Evolutionary conservation across 106 monocot genomes (phyloP).

Genomic region (Dioscorea dumetorum): DNA sequence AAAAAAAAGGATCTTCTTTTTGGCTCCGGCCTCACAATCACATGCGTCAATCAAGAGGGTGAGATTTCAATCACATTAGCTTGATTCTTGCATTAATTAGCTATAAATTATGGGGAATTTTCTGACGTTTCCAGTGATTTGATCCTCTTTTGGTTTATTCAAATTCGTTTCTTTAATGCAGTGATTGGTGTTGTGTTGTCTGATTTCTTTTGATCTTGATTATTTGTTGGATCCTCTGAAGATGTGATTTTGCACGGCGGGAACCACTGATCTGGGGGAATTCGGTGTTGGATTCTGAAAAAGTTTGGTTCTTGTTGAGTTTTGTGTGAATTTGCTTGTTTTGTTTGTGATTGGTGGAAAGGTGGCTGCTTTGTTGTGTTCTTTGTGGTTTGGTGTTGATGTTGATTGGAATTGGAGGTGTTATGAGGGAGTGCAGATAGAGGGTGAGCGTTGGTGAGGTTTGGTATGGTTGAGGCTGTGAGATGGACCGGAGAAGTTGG

Average conservation of each 20-base stretch:
- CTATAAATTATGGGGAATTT: not conserved
- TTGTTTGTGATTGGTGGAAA: not conserved
- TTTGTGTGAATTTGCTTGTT: not conserved
- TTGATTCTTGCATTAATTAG: not conserved
- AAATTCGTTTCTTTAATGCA: not conserved
- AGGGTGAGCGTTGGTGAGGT: not conserved
- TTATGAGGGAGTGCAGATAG: too few relatives aligned
- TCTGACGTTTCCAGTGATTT: conserved; percentile 3
- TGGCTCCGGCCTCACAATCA: not conserved
- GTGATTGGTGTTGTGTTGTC: not conserved
- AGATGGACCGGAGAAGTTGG: conserved; percentile 66
- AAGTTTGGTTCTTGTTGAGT: conserved; percentile 2
- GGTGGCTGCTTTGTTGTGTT: not conserved
- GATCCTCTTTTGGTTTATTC: not conserved
- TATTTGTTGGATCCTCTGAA: not conserved
- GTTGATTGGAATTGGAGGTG: not conserved
- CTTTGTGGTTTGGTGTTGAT: too few relatives aligned
- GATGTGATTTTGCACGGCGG: conserved; percentile 11
- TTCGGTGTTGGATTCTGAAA: conserved; percentile 4
- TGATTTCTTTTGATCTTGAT: not conserved
- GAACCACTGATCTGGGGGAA: conserved; percentile 4
- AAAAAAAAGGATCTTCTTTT: not conserved
- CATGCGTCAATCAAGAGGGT: conserved; percentile 5
- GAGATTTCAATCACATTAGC: not conserved
- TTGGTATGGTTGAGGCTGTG: not conserved